Evolutionary conservation across 208 protist genomes (phyloP).

Genomic region (Willaertia magna): DNA sequence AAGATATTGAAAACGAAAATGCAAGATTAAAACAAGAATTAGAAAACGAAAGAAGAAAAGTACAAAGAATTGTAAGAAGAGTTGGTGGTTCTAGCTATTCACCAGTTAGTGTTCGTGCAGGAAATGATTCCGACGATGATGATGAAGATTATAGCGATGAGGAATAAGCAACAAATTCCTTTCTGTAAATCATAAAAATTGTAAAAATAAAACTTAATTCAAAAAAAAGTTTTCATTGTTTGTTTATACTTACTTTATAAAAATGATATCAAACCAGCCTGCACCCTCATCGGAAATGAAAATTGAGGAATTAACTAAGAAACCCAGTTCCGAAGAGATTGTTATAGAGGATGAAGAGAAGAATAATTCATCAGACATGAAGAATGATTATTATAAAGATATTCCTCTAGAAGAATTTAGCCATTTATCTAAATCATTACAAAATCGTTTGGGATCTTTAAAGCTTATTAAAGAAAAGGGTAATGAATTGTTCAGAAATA

Average conservation of each 20-base stretch:
- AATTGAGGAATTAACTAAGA: too few species aligned
- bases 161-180: too few species aligned
- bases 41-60: not conserved
- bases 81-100: not conserved
- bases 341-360: too few species aligned
- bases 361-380: too few species aligned
- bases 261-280: too few species aligned
- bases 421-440: not conserved
- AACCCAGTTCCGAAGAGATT: too few species aligned
- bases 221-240: too few species aligned
- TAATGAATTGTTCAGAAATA: not conserved
- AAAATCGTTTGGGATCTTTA: not conserved
- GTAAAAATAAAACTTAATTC: too few species aligned
- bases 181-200: too few species aligned
- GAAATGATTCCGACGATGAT: not conserved
- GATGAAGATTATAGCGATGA: not conserved
- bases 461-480: not conserved
- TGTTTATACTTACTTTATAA: too few species aligned
- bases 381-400: too few species aligned
- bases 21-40: not conserved
- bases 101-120: not conserved
- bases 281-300: too few species aligned
- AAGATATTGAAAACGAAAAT: not conserved
- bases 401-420: not conserved
- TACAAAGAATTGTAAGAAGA: not conserved